Evolutionary conservation across 176 grass and related monocot species (phyloP), one percentile per base, ranked within the genome.

Genomic region (Bromus sterilis): DNA sequence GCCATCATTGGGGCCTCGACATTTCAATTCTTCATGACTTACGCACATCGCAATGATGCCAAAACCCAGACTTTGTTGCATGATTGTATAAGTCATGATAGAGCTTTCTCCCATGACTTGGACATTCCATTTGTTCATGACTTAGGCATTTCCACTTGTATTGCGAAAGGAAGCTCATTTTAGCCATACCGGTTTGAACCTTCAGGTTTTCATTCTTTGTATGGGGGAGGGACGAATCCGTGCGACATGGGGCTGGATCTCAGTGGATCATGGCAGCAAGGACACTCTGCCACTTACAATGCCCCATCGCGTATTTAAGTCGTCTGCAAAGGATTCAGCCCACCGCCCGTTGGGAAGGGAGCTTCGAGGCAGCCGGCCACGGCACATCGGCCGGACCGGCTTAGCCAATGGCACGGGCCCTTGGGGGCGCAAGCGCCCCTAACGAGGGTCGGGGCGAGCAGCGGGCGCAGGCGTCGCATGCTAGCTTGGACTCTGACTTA

Each of bases 401-500:
- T 61, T 9, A 62, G 75, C 75, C 56, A 62, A 12, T 78, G 76
- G 76, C 76, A 78, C 58, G 58, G 76, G 28, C 58, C 76, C 76
- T 78, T 78, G 59, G 76, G 58, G 76, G 59, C 29, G 59, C 28
- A 30, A 78, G 20, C 39, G 59, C 78, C 78, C 78, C 29, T 80
- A 80, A 81, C 34, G 15, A 71, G 48, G 65, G 65, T 69, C 24
- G 78, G 64, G 34, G 31, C 48, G 49, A 3, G 79, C 71, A 59
- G 74, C 73, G 23, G 60, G 82, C 41, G 34, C 6, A 68, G 31
- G 43, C 58, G 43, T 61, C 73, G 60, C 33, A 78, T 88, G 75
- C 82, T 89, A 89, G 82, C 87, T 89, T 76, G 87, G 71, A 89
- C 82, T 89, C 87, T 89, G 78, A 82, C 88, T 90, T 90, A 90